Percentiles rank a stretch among this genome's conserved stretches.
Evolutionary conservation across 805 yeast species (phyloP).

Genomic region (Candida orba): DNA sequence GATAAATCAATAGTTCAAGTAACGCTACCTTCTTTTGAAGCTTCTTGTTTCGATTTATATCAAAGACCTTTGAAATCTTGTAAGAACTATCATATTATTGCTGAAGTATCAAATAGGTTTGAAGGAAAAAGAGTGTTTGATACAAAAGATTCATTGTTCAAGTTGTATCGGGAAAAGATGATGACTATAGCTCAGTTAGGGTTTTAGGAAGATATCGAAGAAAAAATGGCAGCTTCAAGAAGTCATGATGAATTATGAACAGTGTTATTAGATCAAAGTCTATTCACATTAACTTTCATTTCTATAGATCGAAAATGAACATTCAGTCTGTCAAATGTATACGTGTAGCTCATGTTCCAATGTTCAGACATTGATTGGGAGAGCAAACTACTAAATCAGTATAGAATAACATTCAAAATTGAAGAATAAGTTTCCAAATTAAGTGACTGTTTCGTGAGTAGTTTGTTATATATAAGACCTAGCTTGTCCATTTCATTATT

Average conservation of each 20-base stretch:
- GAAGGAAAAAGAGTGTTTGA: not conserved
- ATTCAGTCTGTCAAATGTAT: too few relatives aligned
- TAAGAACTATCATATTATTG: constrained; percentile 19
- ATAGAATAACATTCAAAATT: too few relatives aligned
- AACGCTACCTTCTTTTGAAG: constrained; percentile 7
- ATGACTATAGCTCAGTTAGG: not conserved
- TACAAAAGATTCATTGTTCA: constrained; percentile 4
- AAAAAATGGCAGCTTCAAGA: not conserved
- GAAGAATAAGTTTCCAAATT: too few relatives aligned
- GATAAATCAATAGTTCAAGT: constrained; percentile 11
- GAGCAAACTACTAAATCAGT: too few relatives aligned
- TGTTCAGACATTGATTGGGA: too few relatives aligned
- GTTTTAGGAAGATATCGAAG: not conserved
- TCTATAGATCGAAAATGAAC: too few relatives aligned
- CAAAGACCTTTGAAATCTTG: constrained; percentile 10
- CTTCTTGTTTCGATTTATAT: constrained; percentile 8
- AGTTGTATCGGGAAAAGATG: not conserved
- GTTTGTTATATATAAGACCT: too few relatives aligned
- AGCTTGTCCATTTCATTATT: too few relatives aligned
- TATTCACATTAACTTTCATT: too few relatives aligned
- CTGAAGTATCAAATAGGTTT: constrained; percentile 13
- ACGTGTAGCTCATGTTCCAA: too few relatives aligned
- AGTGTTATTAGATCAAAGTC: too few relatives aligned
- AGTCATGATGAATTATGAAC: not conserved
- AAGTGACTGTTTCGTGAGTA: too few relatives aligned